A percentile compares a stretch with the other conserved stretches of the same genome.
Conservation (phyloP, 1,284 basidiomycete genomes). For the Mixia osmundae region DNA sequence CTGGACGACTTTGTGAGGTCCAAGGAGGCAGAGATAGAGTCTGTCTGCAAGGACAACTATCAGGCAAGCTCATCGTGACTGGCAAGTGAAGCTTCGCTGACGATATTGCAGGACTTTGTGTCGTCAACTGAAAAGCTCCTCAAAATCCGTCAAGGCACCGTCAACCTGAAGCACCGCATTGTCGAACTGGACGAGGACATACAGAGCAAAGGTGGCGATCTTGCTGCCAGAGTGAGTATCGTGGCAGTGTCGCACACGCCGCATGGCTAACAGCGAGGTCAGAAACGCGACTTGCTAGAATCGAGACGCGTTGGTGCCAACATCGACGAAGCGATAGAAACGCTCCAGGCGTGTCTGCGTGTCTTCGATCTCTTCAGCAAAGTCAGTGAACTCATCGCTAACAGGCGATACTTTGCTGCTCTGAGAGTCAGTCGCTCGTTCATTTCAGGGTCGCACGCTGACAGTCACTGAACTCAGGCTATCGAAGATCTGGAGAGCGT, state of each 20-base stretch:
- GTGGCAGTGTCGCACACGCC: background rate
- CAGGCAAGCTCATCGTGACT: slow-evolving; percentile 27
- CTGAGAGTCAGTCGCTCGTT: slow-evolving; percentile 30
- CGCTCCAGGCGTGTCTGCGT: slow-evolving; percentile 69
- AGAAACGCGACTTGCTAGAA: slow-evolving; percentile 67
- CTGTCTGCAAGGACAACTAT: slow-evolving; percentile 85
- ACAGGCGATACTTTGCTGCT: slow-evolving; percentile 77
- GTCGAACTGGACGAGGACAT: slow-evolving; percentile 34
- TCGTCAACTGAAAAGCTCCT: slow-evolving; percentile 84
- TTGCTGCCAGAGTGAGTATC: slow-evolving; percentile 46
- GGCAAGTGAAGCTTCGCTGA: background rate
- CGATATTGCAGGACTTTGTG: slow-evolving; percentile 47
- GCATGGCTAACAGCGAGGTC: slow-evolving; percentile 12
- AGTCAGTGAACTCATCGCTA: slow-evolving; percentile 72
- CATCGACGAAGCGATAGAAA: slow-evolving; percentile 87
- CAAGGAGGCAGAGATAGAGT: slow-evolving; percentile 89
- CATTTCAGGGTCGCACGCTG: slow-evolving; percentile 2
- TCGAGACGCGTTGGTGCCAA: slow-evolving; percentile 77
- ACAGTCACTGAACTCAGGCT: slow-evolving; percentile 21
- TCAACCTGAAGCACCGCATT: slow-evolving; percentile 29
- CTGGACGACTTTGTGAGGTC: slow-evolving; percentile 66
- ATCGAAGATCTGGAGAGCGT: slow-evolving; percentile 81
- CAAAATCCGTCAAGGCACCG: slow-evolving; percentile 54
- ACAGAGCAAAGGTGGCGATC: slow-evolving; percentile 42
- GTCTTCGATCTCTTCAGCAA: slow-evolving; percentile 86